These are phyloP conservation scores for Epichloe uncinata DNA, from an alignment of 2,329 filamentous ascomycete species.

Conservation along the genomic window DNA sequence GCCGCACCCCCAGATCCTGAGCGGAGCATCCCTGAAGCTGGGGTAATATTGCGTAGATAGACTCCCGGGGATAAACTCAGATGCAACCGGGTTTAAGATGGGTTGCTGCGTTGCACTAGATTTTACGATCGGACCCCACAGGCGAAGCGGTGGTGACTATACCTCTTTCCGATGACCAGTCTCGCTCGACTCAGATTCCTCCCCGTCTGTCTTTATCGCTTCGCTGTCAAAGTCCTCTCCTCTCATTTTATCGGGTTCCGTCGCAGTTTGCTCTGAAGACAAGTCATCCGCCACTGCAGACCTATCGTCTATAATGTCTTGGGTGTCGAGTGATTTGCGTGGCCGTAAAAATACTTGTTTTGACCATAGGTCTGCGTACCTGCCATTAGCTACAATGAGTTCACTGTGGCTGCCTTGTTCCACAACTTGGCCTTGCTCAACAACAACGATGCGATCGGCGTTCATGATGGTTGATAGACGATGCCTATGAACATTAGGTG, in stretches of 20 bases:
- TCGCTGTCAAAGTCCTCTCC: conserved; percentile 13
- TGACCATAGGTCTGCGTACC: conserved; percentile 52
- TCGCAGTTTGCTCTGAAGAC: conserved; percentile 21
- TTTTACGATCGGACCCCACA: conserved; percentile 24
- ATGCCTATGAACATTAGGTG: conserved; percentile 32
- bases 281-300: conserved; percentile 23
- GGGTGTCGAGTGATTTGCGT: conserved; percentile 20
- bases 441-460: conserved; percentile 53
- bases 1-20: not conserved
- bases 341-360: conserved; percentile 44
- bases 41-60: not conserved
- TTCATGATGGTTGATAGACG: conserved; percentile 59
- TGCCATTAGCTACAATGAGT: conserved; percentile 42
- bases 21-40: not conserved
- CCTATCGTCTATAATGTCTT: conserved; percentile 6
- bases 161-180: conserved; percentile 36
- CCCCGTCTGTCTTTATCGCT: conserved; percentile 8
- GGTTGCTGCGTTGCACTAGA: conserved; percentile 30
- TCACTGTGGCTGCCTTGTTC: conserved; percentile 50
- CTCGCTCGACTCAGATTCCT: conserved; percentile 13
- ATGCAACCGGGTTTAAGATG: conserved; percentile 41
- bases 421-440: conserved; percentile 47
- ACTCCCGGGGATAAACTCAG: conserved; percentile 36
- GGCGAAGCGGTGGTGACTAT: conserved; percentile 9
- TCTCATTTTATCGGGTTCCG: conserved; percentile 18